A percentile compares a stretch with the other conserved stretches of the same genome.
These are phyloP conservation scores for Centella asiatica DNA, from an alignment of 129 eudicot genomes.

Conservation along the genomic window DNA sequence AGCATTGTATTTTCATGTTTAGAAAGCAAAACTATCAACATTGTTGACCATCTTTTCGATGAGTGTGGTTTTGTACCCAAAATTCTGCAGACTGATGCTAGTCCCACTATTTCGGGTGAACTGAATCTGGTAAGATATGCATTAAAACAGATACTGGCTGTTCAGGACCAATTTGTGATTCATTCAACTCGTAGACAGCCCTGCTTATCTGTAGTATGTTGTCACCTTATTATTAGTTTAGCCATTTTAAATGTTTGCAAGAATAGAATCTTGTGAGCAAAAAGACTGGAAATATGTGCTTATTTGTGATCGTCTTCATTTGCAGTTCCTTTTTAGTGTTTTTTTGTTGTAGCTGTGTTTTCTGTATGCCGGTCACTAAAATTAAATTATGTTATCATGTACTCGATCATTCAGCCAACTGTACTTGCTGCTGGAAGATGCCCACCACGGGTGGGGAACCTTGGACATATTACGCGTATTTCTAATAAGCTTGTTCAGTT, in stretches of 20 bases:
- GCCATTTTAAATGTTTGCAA: not conserved
- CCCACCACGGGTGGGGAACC: slow-evolving; percentile 57
- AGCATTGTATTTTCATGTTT: slow-evolving; percentile 68
- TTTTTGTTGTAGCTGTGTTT: too few species aligned
- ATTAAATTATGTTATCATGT: too few species aligned
- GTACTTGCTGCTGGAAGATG: slow-evolving; percentile 47
- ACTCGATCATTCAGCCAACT: slow-evolving; percentile 91
- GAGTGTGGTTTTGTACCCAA: slow-evolving; percentile 50
- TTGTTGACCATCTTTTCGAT: slow-evolving; percentile 55
- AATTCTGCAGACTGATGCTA: slow-evolving; percentile 50
- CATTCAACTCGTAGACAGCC: too few species aligned
- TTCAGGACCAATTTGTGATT: not conserved
- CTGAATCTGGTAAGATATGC: slow-evolving; percentile 34
- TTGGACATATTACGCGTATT: slow-evolving; percentile 76
- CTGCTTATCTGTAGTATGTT: not conserved
- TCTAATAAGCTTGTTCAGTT: slow-evolving; percentile 65
- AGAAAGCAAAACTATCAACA: slow-evolving; percentile 56
- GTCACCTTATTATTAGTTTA: not conserved
- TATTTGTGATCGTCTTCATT: not conserved
- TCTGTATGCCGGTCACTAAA: too few species aligned
- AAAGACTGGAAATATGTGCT: not conserved
- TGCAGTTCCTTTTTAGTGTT: not conserved
- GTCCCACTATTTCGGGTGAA: slow-evolving; percentile 46
- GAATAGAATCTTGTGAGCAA: too few species aligned
- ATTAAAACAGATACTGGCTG: not conserved